Percentiles rank a stretch among this genome's conserved stretches.
Conservation (phyloP, 179 eudicot genomes). For the Silene vulgaris region DNA sequence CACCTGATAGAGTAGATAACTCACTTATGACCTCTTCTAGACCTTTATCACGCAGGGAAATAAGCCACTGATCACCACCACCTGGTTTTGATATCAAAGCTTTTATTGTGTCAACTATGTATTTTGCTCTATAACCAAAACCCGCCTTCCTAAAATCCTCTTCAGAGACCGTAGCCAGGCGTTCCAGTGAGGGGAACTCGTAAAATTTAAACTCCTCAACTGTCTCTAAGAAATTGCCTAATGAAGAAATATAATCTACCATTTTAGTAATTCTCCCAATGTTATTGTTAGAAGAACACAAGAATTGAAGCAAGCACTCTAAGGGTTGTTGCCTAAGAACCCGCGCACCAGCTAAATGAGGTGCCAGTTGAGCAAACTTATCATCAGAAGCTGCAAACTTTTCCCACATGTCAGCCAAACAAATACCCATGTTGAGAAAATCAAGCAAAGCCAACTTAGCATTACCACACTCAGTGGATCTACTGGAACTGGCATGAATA, state of each 20-base stretch:
- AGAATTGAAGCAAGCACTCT: constrained; percentile 79
- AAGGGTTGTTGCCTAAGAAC: constrained; percentile 91
- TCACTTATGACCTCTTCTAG: constrained; percentile 61
- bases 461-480: constrained; percentile 21
- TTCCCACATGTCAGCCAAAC: constrained; percentile 59
- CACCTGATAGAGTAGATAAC: constrained; percentile 72
- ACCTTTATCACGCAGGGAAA: constrained; percentile 58
- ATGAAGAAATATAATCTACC: constrained; percentile 71
- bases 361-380: constrained; percentile 61
- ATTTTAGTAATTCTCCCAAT: constrained; percentile 75
- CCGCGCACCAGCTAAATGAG: constrained; percentile 65
- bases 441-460: constrained; percentile 53
- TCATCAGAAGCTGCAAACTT: constrained; percentile 55
- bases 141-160: constrained; percentile 77
- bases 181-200: constrained; percentile 62
- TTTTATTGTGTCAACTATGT: constrained; percentile 62
- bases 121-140: constrained; percentile 95
- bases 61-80: constrained; percentile 81
- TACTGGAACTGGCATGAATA: constrained; percentile 34
- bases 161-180: constrained; percentile 61
- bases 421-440: constrained; percentile 69
- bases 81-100: constrained; percentile 63
- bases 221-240: constrained; percentile 61
- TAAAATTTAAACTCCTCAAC: constrained; percentile 63
- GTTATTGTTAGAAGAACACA: constrained; percentile 83